These are phyloP conservation scores for Wickerhamiella musiphila DNA, from an alignment of 805 yeast genomes.

Conservation along the genomic window DNA sequence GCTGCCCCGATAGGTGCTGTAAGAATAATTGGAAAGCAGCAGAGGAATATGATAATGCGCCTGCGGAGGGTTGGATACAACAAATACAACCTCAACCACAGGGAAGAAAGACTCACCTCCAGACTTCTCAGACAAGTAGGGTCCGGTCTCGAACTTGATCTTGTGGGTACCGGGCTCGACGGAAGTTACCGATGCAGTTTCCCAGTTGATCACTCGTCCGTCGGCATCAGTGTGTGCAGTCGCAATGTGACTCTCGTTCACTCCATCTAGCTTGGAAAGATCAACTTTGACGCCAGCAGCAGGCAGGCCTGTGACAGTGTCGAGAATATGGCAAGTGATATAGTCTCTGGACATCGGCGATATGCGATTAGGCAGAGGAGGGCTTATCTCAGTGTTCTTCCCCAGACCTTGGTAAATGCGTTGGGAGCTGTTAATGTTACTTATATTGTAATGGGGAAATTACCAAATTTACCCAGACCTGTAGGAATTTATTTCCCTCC, in stretches of 20 bases:
- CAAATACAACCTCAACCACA: slow-evolving; percentile 63
- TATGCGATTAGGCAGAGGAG: not conserved
- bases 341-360: slow-evolving; percentile 26
- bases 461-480: not conserved
- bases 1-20: slow-evolving; percentile 82
- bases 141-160: slow-evolving; percentile 59
- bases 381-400: too few species aligned
- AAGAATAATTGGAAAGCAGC: slow-evolving; percentile 67
- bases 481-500: not conserved
- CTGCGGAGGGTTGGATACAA: slow-evolving; percentile 47
- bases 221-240: slow-evolving; percentile 56
- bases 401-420: not conserved
- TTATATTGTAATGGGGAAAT: not conserved
- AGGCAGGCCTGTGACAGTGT: slow-evolving; percentile 71
- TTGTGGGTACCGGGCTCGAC: slow-evolving; percentile 51
- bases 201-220: slow-evolving; percentile 67
- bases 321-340: slow-evolving; percentile 78
- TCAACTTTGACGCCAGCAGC: slow-evolving; percentile 62
- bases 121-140: slow-evolving; percentile 31
- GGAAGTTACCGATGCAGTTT: slow-evolving; percentile 10
- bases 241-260: slow-evolving; percentile 32
- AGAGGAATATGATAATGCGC: slow-evolving; percentile 83
- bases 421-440: not conserved
- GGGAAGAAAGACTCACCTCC: slow-evolving; percentile 46
- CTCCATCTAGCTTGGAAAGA: slow-evolving; percentile 14